These are phyloP conservation scores for Trichoderma virens DNA, from an alignment of 495 filamentous ascomycete genomes.

Conservation along the genomic window DNA sequence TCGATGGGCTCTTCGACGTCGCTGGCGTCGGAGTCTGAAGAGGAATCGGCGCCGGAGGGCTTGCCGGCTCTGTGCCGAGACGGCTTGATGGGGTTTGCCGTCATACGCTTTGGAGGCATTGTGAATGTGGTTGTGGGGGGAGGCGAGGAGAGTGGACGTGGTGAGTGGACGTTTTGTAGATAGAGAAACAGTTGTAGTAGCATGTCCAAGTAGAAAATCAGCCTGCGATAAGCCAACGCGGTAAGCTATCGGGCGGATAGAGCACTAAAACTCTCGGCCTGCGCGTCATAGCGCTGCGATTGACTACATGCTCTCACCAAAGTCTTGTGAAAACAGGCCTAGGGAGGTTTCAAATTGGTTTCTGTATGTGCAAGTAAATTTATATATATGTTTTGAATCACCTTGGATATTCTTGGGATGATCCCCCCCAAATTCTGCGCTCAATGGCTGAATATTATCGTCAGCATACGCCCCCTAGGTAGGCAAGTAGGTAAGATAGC, in stretches of 20 bases:
- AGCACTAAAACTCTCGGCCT: no score
- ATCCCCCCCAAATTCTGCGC: neutral
- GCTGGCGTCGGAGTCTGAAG: conserved; percentile 51
- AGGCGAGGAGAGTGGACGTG: neutral
- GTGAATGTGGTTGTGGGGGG: conserved; percentile 17
- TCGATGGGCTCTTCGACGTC: conserved; percentile 37
- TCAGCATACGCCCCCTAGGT: no score
- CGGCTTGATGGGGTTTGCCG: conserved; percentile 78
- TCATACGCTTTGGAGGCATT: conserved; percentile 92
- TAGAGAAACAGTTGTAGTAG: neutral
- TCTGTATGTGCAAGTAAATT: no score
- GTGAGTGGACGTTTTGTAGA: neutral
- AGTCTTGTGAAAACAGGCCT: no score
- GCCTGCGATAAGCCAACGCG: conserved; percentile 2
- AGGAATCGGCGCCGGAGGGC: conserved; percentile 61
- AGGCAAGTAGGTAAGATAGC: no score
- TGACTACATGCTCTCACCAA: no score
- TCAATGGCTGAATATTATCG: neutral
- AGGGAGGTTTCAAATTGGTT: no score
- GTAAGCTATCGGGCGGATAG: no score
- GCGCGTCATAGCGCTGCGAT: no score
- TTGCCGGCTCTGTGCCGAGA: conserved; percentile 85
- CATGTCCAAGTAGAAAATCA: neutral
- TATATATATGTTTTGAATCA: no score
- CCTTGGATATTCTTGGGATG: no score